These are phyloP conservation scores for Sinapis alba DNA, from an alignment of 441 rosid genomes.

Conservation along the genomic window DNA sequence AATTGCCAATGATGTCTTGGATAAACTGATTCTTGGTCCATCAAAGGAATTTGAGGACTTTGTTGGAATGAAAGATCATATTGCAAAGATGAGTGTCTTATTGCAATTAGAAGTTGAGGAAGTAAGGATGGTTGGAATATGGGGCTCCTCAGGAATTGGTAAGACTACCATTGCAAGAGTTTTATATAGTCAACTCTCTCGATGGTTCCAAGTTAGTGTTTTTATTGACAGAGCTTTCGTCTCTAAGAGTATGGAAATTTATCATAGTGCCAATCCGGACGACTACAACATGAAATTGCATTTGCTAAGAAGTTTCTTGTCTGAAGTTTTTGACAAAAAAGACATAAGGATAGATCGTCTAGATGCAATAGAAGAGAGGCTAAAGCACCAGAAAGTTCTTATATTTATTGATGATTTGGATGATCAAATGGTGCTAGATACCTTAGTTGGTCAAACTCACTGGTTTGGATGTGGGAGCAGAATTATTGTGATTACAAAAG, in stretches of 20 bases:
- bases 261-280: neutral
- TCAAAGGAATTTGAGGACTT: neutral
- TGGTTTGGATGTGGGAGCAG: neutral
- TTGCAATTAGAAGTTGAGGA: neutral
- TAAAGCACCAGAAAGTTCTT: neutral
- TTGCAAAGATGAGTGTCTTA: neutral
- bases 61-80: slow-evolving; percentile 1
- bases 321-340: neutral
- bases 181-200: neutral
- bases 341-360: neutral
- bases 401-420: neutral
- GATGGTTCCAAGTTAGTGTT: neutral
- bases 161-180: slow-evolving; percentile 13
- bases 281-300: slow-evolving; percentile 1
- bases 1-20: neutral
- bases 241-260: neutral
- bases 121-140: slow-evolving; percentile 13
- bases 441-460: neutral
- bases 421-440: neutral
- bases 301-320: neutral
- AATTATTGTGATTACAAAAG: neutral
- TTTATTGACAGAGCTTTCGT: neutral
- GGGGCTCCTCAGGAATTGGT: slow-evolving; percentile 1
- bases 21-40: neutral
- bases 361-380: neutral